Evolutionary conservation across 2,329 filamentous ascomycete species (phyloP).

Genomic region (Sporothrix pallida): DNA sequence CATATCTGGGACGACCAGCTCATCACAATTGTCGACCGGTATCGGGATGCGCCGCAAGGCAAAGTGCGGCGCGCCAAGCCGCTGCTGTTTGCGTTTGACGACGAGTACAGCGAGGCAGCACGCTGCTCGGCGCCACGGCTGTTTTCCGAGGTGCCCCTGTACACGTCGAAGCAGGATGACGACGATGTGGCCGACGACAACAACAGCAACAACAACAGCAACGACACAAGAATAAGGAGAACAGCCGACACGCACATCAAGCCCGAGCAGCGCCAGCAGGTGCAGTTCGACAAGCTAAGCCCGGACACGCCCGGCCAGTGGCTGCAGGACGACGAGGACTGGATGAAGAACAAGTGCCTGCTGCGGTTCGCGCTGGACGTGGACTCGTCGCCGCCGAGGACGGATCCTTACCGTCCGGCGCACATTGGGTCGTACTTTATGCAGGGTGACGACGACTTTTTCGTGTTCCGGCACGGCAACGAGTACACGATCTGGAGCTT

Average conservation of each 20-base stretch:
- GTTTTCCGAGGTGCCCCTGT: constrained; percentile 36
- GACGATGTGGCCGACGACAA: neutral
- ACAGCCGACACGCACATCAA: constrained; percentile 1
- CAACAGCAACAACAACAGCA: neutral
- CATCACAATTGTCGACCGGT: constrained; percentile 35
- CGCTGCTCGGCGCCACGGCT: neutral
- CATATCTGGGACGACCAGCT: constrained; percentile 39
- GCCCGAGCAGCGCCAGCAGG: constrained; percentile 8
- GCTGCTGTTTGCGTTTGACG: constrained; percentile 37
- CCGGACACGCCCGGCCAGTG: constrained; percentile 28
- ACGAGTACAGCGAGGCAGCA: constrained; percentile 30
- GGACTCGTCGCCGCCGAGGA: constrained; percentile 2
- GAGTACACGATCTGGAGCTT: constrained; percentile 38
- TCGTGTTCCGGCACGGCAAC: constrained; percentile 32
- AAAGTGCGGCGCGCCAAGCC: constrained; percentile 34
- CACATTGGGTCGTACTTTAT: constrained; percentile 33
- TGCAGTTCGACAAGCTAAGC: constrained; percentile 30
- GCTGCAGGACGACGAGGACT: constrained; percentile 35
- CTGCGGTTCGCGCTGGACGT: constrained; percentile 38
- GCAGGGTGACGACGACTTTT: constrained; percentile 38
- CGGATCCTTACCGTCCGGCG: neutral
- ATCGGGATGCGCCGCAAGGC: constrained; percentile 27
- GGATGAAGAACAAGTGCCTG: constrained; percentile 32
- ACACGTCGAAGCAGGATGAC: constrained; percentile 16
- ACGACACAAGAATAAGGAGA: neutral